These are phyloP conservation scores for Calonectria pseudoreteaudii DNA, from an alignment of 2,329 filamentous ascomycete genomes.

Conservation along the genomic window DNA sequence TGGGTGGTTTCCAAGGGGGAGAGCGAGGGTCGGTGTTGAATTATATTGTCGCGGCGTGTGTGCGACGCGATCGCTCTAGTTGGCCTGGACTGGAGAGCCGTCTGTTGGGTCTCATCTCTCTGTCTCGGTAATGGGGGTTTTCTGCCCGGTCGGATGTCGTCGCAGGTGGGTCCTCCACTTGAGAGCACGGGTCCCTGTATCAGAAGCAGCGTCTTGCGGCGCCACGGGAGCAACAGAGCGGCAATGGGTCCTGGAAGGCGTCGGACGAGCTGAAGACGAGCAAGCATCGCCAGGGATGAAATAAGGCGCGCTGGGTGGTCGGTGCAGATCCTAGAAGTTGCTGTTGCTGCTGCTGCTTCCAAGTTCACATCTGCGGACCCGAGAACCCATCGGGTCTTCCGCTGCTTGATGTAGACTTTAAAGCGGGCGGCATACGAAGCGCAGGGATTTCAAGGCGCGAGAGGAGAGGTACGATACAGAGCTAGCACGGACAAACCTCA, in stretches of 20 bases:
- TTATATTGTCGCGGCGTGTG: background rate
- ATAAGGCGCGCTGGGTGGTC: background rate
- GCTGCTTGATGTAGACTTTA: conserved; percentile 8
- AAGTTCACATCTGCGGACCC: conserved; percentile 36
- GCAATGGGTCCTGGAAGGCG: conserved; percentile 8
- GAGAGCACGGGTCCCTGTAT: conserved; percentile 41
- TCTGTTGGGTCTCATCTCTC: conserved; percentile 21
- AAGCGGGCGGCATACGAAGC: background rate
- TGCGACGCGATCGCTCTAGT: conserved; percentile 2
- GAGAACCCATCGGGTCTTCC: conserved; percentile 43
- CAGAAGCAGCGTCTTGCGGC: conserved; percentile 31
- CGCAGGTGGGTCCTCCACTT: conserved; percentile 46
- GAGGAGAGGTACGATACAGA: background rate
- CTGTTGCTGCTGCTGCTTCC: conserved; percentile 17
- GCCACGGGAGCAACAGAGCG: conserved; percentile 29
- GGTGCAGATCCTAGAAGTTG: background rate
- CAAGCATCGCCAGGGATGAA: background rate
- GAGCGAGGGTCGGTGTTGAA: background rate
- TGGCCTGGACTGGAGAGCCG: background rate
- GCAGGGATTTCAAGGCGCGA: background rate
- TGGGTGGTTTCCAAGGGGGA: background rate
- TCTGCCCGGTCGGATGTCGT: conserved; percentile 49
- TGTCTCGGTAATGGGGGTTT: conserved; percentile 41
- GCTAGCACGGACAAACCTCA: background rate
- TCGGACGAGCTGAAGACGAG: background rate